Percentiles rank a stretch among this genome's conserved stretches.
Conservation (phyloP, 2,329 filamentous ascomycete species). For the Curvularia verruculosa region DNA sequence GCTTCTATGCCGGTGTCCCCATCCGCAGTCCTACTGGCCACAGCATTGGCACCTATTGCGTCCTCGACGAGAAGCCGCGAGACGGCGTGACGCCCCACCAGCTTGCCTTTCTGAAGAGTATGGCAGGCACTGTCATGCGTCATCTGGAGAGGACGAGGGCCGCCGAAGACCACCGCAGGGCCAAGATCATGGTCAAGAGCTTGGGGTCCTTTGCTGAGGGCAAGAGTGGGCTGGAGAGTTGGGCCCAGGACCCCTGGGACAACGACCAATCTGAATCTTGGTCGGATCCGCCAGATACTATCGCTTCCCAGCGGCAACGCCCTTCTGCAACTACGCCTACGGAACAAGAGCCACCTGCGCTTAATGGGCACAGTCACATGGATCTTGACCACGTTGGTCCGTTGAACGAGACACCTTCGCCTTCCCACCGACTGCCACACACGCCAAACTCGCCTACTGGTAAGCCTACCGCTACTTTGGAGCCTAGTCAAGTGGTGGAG, state of each 20-base stretch:
- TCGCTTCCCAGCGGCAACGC: constrained; percentile 27
- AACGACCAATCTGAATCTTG: constrained; percentile 19
- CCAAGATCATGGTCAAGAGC: constrained; percentile 59
- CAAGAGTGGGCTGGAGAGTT: constrained; percentile 43
- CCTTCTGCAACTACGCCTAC: constrained; percentile 18
- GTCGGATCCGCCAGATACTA: constrained; percentile 19
- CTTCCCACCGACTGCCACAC: constrained; percentile 26
- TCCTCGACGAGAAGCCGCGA: constrained; percentile 64
- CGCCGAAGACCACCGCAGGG: constrained; percentile 59
- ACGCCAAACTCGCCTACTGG: constrained; percentile 32
- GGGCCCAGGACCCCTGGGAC: constrained; percentile 43
- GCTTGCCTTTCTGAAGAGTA: constrained; percentile 61
- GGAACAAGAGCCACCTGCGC: constrained; percentile 19
- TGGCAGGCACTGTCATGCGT: constrained; percentile 62
- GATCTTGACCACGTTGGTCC: constrained; percentile 28
- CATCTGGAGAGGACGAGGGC: constrained; percentile 65
- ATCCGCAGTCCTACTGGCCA: constrained; percentile 64
- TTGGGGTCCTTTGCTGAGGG: constrained; percentile 48
- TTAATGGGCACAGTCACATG: constrained; percentile 27
- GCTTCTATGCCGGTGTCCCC: constrained; percentile 66
- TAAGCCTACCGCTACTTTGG: constrained; percentile 25
- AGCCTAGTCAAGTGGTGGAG: constrained; percentile 31
- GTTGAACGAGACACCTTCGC: constrained; percentile 18
- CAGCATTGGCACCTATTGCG: constrained; percentile 65
- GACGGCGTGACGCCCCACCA: constrained; percentile 57